Evolutionary conservation across 805 yeast genomes (phyloP), one percentile per base, ranked within the genome.

Genomic region (Yamadazyma sp.): DNA sequence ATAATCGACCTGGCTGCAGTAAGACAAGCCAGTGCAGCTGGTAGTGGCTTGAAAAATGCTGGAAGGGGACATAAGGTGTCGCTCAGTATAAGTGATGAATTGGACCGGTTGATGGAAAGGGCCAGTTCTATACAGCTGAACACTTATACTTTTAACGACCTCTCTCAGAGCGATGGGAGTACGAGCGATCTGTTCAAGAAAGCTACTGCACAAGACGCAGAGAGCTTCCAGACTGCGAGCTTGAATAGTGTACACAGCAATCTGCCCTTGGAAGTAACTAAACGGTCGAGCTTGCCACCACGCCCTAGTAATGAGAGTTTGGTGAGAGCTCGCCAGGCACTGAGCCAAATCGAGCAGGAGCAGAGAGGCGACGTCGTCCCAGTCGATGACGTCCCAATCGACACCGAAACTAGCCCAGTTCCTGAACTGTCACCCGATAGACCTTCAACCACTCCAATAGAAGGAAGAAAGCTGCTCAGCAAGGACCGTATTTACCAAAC

Each of bases 101-200:
- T 67, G 23, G 71, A 65, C 39, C 52, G 53, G 35, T 54, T 67
- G 37, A 67, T 67, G 73, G 54, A 53, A 22, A 52, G 55, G 34
- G 69, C 68, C 24, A 55, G 38, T 25, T 40, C 52, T 1, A 45
- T 50, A n/a, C 35, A 45, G 18, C 46, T 38, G 47, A 41, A 38
- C n/a, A 39, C 46, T 2, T 46, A 23, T 25, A 42, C 43, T 1
- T 46, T 44, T 23, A 41, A 36, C 10, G 42, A 41, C 6, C 15
- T 46, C 4, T 40, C 45, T 4, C 18, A 32, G 9, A 37, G 36
- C 15, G 49, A 45, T 14, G 35, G 25, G 6, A 41, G 42, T 26
- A 27, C 36, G 34, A 30, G 15, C 10, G 45, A 31, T 5, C 41
- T n/a, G n/a, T n/a, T n/a, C n/a, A n/a, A n/a, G n/a, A n/a, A n/a